Conservation (phyloP, 1,139 yeast species). For the Sugiyamaella paludigena region DNA sequence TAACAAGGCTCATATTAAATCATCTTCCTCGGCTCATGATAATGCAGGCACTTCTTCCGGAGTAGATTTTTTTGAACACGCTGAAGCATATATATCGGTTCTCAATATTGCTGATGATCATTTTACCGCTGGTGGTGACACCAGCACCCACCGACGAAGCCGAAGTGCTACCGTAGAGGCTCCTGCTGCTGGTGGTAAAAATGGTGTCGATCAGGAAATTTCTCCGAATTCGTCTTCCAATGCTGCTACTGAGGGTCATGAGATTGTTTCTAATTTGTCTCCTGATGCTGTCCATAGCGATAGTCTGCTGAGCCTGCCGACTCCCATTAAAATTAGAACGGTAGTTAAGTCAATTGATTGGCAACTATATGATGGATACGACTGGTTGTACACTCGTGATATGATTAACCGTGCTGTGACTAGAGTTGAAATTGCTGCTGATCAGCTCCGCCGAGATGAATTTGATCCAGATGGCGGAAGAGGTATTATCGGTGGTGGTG, state of each 20-base stretch:
- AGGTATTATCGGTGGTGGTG: too few relatives aligned
- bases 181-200: background rate
- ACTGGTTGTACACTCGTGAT: slow-evolving; percentile 78
- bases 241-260: too few relatives aligned
- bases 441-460: slow-evolving; percentile 30
- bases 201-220: background rate
- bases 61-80: slow-evolving; percentile 13
- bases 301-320: background rate
- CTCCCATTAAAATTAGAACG: slow-evolving; percentile 3
- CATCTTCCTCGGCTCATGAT: background rate
- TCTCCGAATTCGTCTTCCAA: too few relatives aligned
- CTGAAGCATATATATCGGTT: slow-evolving; percentile 31
- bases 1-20: background rate
- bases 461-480: background rate
- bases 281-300: background rate
- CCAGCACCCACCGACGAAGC: slow-evolving; percentile 7
- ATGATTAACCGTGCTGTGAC: slow-evolving; percentile 63
- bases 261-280: too few relatives aligned
- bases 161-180: slow-evolving; percentile 5
- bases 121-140: slow-evolving; percentile 34
- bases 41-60: slow-evolving; percentile 7
- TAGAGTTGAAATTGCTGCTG: slow-evolving; percentile 53
- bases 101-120: slow-evolving; percentile 48
- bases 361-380: slow-evolving; percentile 84
- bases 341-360: slow-evolving; percentile 38